Evolutionary conservation across 305 asterid species (phyloP), one percentile per base, ranked within the genome.

Genomic region (Solanum hybrid): DNA sequence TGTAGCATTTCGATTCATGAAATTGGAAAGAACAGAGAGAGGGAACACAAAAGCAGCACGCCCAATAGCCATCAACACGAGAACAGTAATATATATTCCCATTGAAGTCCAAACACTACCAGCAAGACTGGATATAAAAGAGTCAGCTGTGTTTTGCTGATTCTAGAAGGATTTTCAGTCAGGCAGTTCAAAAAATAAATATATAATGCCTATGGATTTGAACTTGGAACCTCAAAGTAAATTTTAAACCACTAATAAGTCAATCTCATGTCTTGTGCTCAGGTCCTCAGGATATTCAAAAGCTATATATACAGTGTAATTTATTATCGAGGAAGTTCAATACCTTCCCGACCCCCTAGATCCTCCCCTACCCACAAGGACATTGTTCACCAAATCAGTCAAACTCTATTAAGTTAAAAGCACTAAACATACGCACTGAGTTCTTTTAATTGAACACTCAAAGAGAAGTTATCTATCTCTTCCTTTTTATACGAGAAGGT

Each of bases 11-110:
- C 96, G 93, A 93, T 94, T 95, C 94, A 95, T 91, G 90, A 91
- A 93, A 89, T 96, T 97, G 45, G 99, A 94, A 51, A 97, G 88
- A 45, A 92, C 95, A 56, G 98, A 95, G 75, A 97, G 96, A 29
- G 98, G 98, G 92, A 95, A 96, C 91, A 97, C 98, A 89, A 97
- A 97, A 88, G 98, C 99, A 89, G 96, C 99, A 91, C 99, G 99
- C 13, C 98, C 99, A 42, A 95, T 93, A 89, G 96, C 66, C 89
- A 95, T 92, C 89, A 97, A 92, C 80, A 95, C 73, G 93, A 95
- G 90, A 88, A 94, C 93, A 13, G 92, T 93, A 78, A 94, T 73
- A 89, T 93, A 96, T 86, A 95, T 88, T 31, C 95, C 95, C 85
- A 95, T 80, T 14, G 96, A 89, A 85, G 92, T 91, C 94, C 94